A percentile compares a stretch with the other conserved stretches of the same genome.
Conservation (phyloP, 148 eudicot species). For the Rheum nobile region DNA sequence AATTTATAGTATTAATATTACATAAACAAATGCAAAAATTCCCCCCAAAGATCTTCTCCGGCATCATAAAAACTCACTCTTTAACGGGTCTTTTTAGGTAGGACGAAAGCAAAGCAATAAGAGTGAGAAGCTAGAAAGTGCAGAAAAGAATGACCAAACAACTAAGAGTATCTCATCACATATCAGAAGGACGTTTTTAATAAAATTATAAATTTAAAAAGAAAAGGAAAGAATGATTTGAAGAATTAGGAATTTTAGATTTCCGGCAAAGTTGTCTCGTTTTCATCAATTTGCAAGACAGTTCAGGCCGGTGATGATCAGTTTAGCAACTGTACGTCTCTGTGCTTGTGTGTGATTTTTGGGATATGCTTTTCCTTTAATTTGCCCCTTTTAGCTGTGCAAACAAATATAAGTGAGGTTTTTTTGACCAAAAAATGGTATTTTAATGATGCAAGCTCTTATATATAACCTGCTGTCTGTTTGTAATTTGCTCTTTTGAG, state of each 20-base stretch:
- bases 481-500: conserved; percentile 8
- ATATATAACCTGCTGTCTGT: background rate
- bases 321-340: background rate
- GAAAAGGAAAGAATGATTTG: background rate
- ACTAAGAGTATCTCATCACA: background rate
- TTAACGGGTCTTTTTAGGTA: conserved; percentile 7
- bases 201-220: background rate
- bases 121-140: conserved; percentile 1
- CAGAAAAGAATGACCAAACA: conserved; percentile 1
- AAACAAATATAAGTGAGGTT: background rate
- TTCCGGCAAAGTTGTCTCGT: background rate
- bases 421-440: background rate
- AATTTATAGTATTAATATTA: background rate
- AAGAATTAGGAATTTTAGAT: background rate
- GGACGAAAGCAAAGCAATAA: background rate
- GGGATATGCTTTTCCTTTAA: background rate
- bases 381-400: background rate
- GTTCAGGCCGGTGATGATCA: background rate
- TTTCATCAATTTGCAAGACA: conserved; percentile 5
- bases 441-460: background rate
- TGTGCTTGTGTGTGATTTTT: conserved; percentile 1
- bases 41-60: conserved; percentile 4
- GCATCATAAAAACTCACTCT: background rate
- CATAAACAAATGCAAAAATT: background rate
- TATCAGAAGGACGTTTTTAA: background rate